These are phyloP conservation scores for Gloeostereum incarnatum DNA, from an alignment of 768 basidiomycete genomes.

Conservation along the genomic window DNA sequence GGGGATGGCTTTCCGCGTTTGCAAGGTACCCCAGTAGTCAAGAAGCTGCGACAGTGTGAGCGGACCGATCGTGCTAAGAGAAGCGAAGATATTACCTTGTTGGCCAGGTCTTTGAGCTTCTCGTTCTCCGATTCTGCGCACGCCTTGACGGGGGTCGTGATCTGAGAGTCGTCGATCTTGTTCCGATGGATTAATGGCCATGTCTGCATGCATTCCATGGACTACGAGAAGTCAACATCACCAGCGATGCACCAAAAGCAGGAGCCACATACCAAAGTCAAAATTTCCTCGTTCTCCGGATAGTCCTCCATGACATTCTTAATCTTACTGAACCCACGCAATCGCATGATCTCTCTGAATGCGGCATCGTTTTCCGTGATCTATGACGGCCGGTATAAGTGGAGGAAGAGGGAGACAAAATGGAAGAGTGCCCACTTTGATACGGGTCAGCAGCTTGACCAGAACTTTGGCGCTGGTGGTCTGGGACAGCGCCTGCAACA, in stretches of 20 bases:
- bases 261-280: slow-evolving; percentile 46
- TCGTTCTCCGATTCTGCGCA: slow-evolving; percentile 50
- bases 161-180: slow-evolving; percentile 77
- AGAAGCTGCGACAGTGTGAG: slow-evolving; percentile 42
- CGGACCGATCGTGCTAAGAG: background rate
- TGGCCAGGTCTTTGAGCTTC: slow-evolving; percentile 45
- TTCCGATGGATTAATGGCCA: slow-evolving; percentile 86
- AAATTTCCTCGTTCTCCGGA: slow-evolving; percentile 56
- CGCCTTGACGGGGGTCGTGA: slow-evolving; percentile 52
- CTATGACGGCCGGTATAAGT: slow-evolving; percentile 26
- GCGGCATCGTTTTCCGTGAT: slow-evolving; percentile 78
- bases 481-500: slow-evolving; percentile 87
- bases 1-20: slow-evolving; percentile 80
- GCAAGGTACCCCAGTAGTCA: slow-evolving; percentile 71
- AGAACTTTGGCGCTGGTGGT: slow-evolving; percentile 78
- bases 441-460: slow-evolving; percentile 75
- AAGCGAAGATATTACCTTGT: slow-evolving; percentile 35
- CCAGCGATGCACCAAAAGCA: background rate
- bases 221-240: slow-evolving; percentile 22
- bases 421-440: slow-evolving; percentile 49
- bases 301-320: slow-evolving; percentile 80
- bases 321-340: slow-evolving; percentile 93
- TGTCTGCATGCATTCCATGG: slow-evolving; percentile 53
- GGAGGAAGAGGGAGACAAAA: background rate
- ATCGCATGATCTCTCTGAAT: slow-evolving; percentile 76